Conservation (phyloP, 176 grass and related monocot species). For the Oryza longistaminata region DNA sequence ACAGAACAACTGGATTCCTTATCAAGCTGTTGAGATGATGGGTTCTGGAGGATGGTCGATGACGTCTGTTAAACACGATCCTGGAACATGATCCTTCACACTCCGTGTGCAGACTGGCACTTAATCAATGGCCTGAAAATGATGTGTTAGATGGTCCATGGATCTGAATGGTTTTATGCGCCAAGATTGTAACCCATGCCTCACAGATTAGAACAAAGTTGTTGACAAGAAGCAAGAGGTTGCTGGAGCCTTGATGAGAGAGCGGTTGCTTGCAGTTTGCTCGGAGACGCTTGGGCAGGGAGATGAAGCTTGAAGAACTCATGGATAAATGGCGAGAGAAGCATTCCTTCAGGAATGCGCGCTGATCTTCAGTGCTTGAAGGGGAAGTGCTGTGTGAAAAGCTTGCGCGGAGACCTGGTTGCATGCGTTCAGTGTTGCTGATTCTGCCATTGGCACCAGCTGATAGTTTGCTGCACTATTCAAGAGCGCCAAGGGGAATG, state of each 20-base stretch:
- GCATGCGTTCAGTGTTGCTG: slow-evolving; percentile 62
- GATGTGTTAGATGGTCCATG: slow-evolving; percentile 62
- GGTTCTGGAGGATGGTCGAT: slow-evolving; percentile 82
- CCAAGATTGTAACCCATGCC: slow-evolving; percentile 67
- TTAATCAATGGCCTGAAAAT: slow-evolving; percentile 65
- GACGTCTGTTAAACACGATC: slow-evolving; percentile 53
- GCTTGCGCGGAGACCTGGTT: slow-evolving; percentile 80
- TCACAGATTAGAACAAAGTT: slow-evolving; percentile 64
- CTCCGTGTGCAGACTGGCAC: slow-evolving; percentile 82
- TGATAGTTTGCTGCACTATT: slow-evolving; percentile 70
- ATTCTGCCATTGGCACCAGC: slow-evolving; percentile 69
- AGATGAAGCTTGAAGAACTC: slow-evolving; percentile 75
- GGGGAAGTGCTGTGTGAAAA: slow-evolving; percentile 85
- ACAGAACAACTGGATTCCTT: slow-evolving; percentile 61
- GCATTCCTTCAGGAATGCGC: slow-evolving; percentile 64
- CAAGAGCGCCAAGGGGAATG: slow-evolving; percentile 71
- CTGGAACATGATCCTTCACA: slow-evolving; percentile 82
- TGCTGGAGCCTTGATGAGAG: slow-evolving; percentile 72
- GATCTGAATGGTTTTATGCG: slow-evolving; percentile 63
- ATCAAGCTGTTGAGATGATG: slow-evolving; percentile 69
- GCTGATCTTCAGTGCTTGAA: slow-evolving; percentile 78
- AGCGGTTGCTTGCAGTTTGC: slow-evolving; percentile 74
- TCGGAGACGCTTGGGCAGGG: slow-evolving; percentile 46
- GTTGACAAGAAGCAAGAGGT: slow-evolving; percentile 36
- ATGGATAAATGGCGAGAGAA: slow-evolving; percentile 74